Percentiles rank a stretch among this genome's conserved stretches.
These are phyloP conservation scores for Lentinula boryana DNA, from an alignment of 768 basidiomycete species.

Conservation along the genomic window DNA sequence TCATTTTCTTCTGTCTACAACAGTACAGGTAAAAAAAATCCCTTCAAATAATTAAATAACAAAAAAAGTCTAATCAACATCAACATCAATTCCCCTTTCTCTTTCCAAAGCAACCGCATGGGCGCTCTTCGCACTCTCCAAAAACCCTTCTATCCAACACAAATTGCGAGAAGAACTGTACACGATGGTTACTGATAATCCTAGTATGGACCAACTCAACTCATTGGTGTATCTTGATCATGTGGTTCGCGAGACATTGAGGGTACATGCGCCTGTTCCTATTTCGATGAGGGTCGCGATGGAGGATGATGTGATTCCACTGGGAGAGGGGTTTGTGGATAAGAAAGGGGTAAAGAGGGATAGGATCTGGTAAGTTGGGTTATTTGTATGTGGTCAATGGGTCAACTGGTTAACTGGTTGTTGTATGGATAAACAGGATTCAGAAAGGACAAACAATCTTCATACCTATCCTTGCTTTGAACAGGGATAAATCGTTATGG, in stretches of 20 bases:
- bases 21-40: not conserved
- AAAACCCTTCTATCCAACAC: conserved; percentile 30
- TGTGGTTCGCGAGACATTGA: conserved; percentile 37
- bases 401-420: conserved; percentile 2
- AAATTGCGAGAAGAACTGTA: conserved; percentile 40
- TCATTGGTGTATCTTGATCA: conserved; percentile 46
- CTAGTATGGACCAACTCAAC: conserved; percentile 45
- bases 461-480: conserved; percentile 48
- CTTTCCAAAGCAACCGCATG: conserved; percentile 24
- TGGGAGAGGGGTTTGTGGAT: conserved; percentile 27
- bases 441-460: conserved; percentile 39
- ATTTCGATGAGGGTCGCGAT: conserved; percentile 23
- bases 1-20: not conserved
- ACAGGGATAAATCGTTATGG: conserved; percentile 51
- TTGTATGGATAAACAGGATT: conserved; percentile 29
- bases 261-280: conserved; percentile 32
- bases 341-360: conserved; percentile 20
- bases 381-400: too few relatives aligned
- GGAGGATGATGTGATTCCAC: conserved; percentile 30
- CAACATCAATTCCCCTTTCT: too few relatives aligned
- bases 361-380: conserved; percentile 21
- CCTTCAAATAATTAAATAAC: not conserved
- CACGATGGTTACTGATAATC: conserved; percentile 31
- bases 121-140: conserved; percentile 37
- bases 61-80: not conserved